These are phyloP conservation scores for Lepidium didymum DNA, from an alignment of 345 rosid genomes.

Conservation along the genomic window DNA sequence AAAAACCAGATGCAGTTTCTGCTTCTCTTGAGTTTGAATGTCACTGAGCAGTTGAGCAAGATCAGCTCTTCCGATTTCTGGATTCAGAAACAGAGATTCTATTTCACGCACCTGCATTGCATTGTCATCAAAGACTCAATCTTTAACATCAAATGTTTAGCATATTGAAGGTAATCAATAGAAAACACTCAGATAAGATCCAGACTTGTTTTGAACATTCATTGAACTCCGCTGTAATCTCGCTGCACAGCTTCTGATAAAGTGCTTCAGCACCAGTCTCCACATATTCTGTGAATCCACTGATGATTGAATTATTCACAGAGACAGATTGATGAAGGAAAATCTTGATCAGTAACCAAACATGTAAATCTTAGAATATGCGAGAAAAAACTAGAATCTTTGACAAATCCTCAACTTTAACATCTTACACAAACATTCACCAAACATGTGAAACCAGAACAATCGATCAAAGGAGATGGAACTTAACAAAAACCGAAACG, in stretches of 20 bases:
- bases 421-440: background rate
- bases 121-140: background rate
- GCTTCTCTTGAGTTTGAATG: conserved; percentile 80
- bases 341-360: background rate
- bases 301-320: conserved; percentile 18
- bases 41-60: conserved; percentile 64
- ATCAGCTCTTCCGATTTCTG: conserved; percentile 50
- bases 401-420: background rate
- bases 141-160: background rate
- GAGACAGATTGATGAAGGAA: background rate
- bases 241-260: conserved; percentile 76
- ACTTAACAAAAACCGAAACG: background rate
- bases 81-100: conserved; percentile 51
- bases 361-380: background rate
- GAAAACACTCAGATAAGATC: background rate
- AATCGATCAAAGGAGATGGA: background rate
- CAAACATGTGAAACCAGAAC: background rate
- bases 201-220: conserved; percentile 86
- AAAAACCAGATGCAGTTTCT: conserved; percentile 74
- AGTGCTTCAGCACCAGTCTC: conserved; percentile 63
- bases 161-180: background rate
- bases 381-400: background rate
- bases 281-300: conserved; percentile 76
- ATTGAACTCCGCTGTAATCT: conserved; percentile 69
- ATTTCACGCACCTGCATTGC: conserved; percentile 59